Base-by-base conservation (phyloP, 768 basidiomycete species). In the Hygrocybe punicea region DNA sequence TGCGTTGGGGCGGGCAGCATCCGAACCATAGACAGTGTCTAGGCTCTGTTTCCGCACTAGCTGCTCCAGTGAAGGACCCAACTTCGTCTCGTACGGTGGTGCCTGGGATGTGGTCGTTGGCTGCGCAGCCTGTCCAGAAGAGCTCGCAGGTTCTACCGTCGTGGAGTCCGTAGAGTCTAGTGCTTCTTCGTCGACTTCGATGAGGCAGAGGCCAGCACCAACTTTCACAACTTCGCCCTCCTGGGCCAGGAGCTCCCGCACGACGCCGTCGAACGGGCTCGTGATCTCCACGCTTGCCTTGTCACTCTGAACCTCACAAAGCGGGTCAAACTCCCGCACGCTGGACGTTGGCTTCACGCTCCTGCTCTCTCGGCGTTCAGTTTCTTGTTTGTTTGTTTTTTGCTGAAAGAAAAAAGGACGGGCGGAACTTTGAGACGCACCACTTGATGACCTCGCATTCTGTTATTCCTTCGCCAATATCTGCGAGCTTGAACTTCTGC, bases 231-330 rank as follows among this genome's bases (percentile, higher is more conserved):
- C 79, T 66, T 91, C 83, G 17, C 92, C 92, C 67, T 91, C 90
- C 60, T 85, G 73, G 16, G 92, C 90, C 1, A 91, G 76, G 6
- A 93, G 70, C 60, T 88, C 80, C 59, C 80, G 84, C 47, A 94
- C 74, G 33, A 84, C 74, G 5, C 92, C 92, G 40, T 92, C 87
- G 64, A 81, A 93, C 1, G 92, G 92, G 56, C 86, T 87, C 2
- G 92, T 94, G 55, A 95, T 93, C 70, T 94, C 92, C 23, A 94
- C 91, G 69, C 84, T 88, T 1, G 91, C 91, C 69, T 93, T 93
- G 80, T 93, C 91, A 60, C 86, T 88, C 73, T 93, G 91, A 2
- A 93, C 91, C 59, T 93, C 91, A 65, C 89, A 91, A 4, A 93
- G 74, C 8, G 79, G 75, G 48, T 89, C 88, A 63, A 94, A 94